Evolutionary conservation across 352 stramenopile species (phyloP).

Genomic region (Phytophthora pinifolia): DNA sequence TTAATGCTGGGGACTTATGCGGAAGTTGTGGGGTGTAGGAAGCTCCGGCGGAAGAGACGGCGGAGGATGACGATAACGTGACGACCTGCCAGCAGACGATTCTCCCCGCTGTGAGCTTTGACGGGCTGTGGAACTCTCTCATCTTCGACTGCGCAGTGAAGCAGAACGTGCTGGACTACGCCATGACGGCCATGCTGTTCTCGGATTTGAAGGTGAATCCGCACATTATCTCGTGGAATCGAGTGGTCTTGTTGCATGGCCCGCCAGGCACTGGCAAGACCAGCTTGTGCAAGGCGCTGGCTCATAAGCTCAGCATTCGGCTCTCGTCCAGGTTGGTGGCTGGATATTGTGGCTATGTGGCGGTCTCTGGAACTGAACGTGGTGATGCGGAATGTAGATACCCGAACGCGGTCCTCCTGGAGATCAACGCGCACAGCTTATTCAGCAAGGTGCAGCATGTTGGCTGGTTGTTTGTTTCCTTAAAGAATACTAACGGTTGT

Average conservation of each 20-base stretch:
- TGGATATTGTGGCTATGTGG: background rate
- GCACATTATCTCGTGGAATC: conserved; percentile 92
- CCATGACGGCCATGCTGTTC: conserved; percentile 90
- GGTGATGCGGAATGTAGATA: conserved; percentile 35
- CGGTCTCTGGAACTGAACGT: background rate
- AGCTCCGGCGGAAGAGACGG: conserved; percentile 62
- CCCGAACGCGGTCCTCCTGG: conserved; percentile 74
- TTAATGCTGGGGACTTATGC: background rate
- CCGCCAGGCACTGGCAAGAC: conserved; percentile 94
- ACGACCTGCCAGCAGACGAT: conserved; percentile 76
- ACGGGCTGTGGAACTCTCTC: conserved; percentile 85
- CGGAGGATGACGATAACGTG: conserved; percentile 80
- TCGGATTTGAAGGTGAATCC: conserved; percentile 82
- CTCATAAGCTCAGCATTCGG: conserved; percentile 92
- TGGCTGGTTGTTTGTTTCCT: background rate
- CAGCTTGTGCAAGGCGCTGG: conserved; percentile 90
- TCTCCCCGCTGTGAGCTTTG: conserved; percentile 64
- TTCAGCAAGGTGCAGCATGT: conserved; percentile 76
- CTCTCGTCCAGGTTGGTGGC: conserved; percentile 55
- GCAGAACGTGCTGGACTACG: conserved; percentile 83
- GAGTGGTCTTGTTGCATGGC: conserved; percentile 90
- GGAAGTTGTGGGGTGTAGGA: conserved; percentile 39
- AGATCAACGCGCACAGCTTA: conserved; percentile 93
- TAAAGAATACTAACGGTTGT: background rate
- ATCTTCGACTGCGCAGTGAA: conserved; percentile 87